Evolutionary conservation across 1,284 basidiomycete genomes (phyloP).

Genomic region (Marasmius sp.): DNA sequence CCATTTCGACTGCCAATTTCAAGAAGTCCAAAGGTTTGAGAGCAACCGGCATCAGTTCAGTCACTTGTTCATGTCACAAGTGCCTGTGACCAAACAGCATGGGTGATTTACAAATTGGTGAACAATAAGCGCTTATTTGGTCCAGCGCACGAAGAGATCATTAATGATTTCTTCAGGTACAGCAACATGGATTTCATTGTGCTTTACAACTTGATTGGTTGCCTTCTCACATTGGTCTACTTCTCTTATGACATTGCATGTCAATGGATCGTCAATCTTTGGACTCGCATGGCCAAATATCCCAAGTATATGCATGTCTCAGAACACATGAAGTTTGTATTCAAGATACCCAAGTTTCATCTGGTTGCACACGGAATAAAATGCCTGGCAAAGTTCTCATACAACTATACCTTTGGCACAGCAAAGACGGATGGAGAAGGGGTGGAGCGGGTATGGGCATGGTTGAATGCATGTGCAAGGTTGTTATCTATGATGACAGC

Average conservation of each 20-base stretch:
- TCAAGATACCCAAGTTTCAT: conserved; percentile 17
- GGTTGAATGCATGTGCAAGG: conserved; percentile 24
- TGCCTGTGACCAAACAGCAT: conserved; percentile 17
- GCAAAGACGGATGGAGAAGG: conserved; percentile 29
- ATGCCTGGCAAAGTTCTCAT: conserved; percentile 10
- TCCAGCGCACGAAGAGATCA: background rate
- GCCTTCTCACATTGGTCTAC: background rate
- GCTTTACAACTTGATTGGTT: conserved; percentile 4
- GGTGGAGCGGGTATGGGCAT: conserved; percentile 27
- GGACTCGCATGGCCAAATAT: conserved; percentile 4
- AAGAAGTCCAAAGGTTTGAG: conserved; percentile 18
- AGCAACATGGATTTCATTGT: conserved; percentile 20
- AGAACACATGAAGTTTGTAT: background rate
- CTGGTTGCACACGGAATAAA: conserved; percentile 9
- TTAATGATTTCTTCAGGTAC: background rate
- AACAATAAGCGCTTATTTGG: conserved; percentile 5
- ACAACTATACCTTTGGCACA: conserved; percentile 20
- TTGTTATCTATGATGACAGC: conserved; percentile 33
- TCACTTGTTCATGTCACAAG: conserved; percentile 18
- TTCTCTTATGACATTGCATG: conserved; percentile 17
- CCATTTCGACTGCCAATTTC: conserved; percentile 16
- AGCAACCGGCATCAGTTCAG: conserved; percentile 17
- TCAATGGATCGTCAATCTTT: conserved; percentile 14
- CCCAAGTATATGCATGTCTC: conserved; percentile 3
- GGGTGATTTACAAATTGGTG: conserved; percentile 21